Base-by-base conservation (phyloP, 768 basidiomycete genomes). In the Auriscalpium microsporum region DNA sequence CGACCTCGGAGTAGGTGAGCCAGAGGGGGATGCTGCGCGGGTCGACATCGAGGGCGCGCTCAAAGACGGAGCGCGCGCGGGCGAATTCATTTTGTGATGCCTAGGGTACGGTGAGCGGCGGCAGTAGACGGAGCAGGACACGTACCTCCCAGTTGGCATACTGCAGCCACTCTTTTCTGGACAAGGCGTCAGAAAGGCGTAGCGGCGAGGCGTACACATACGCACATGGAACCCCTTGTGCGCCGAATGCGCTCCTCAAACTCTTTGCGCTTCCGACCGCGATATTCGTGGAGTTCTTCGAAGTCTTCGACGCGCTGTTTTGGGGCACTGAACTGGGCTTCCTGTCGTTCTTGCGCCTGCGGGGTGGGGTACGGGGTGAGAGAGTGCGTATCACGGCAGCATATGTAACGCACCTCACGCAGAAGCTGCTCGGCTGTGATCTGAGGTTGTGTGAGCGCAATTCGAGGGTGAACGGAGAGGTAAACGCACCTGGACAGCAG, bases 361-460 rank as follows among this genome's bases (percentile, higher is more conserved):
- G 4, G 28, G 28, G 28, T 28, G 28, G 28, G 23, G 28, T 28
- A 28, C 28, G 28, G 28, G 28, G 28, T 28, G 28, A 28, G 28
- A 4, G 28, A 7, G 28, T 1, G 28, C 28, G 28, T 28, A 28
- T 28, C 28, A 28, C 28, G 28, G 28, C 28, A 28, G 28, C 5
- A 28, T 28, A 4, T 28, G 28, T 28, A 35, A 55, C 71, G 48
- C 68, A 89, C 90, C 76, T 99, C 96, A 64, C 96, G 87, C 10
- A 99, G 77, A 45, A 99, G 84, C 73, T 99, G 96, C 72, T 98
- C 96, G 13, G 96, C 92, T 56, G 96, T 98, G 73, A 98, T 94
- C 92, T 97, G 72, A 48, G 21, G 57, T 42, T 52, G 40, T 35
- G 56, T 64, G 50, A 69, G 58, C 60, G 49, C 53, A 48, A 55